Evolutionary conservation across 2,329 filamentous ascomycete genomes (phyloP), one percentile per base, ranked within the genome.

Genomic region (Hypoxylon sp.): DNA sequence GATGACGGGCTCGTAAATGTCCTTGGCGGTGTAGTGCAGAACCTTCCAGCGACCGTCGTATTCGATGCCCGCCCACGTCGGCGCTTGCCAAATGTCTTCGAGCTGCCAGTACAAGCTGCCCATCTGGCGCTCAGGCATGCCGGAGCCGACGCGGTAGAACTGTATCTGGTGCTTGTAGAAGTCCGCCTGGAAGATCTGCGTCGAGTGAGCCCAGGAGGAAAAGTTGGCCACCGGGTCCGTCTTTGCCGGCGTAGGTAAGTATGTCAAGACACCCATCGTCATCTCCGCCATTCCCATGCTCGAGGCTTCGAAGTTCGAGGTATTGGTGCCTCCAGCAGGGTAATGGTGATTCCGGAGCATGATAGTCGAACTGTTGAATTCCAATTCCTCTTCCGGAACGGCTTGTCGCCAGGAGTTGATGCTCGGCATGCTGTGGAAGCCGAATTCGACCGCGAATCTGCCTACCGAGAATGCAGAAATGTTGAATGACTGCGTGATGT

Each of bases 101-200:
- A 87, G 71, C 61, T 87, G 83, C 84, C 83, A 87, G 64, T 86
- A 86, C 4, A 87, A 63, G 7, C 75, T 77, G 0, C 83, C 83
- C 2, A 86, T 73, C 58, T 86, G 81, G 0, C 81, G 73, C 52
- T 86, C 78, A 0, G 76, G 78, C 59, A 77, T 62, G 0, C 81
- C 83, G 27, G 78, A 82, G 0, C 83, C 83, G 4, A 79, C 72
- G 4, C 83, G 76, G 61, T 87, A 87, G 67, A 81, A 86, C 43
- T 80, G 74, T 11, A 86, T 86, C 65, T 86, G 76, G 2, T 71
- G 75, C 29, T 77, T 78, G 67, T 86, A 86, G 64, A 80, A 80
- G 56, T 86, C 82, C 2, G 83, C 82, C 63, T 87, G 83, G 71
- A 86, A 86, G 7, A 86, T 73, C 62, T 86, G 83, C 0, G 83